Evolutionary conservation across 148 eudicot species (phyloP).

Genomic region (Tetragonia tetragonoides): DNA sequence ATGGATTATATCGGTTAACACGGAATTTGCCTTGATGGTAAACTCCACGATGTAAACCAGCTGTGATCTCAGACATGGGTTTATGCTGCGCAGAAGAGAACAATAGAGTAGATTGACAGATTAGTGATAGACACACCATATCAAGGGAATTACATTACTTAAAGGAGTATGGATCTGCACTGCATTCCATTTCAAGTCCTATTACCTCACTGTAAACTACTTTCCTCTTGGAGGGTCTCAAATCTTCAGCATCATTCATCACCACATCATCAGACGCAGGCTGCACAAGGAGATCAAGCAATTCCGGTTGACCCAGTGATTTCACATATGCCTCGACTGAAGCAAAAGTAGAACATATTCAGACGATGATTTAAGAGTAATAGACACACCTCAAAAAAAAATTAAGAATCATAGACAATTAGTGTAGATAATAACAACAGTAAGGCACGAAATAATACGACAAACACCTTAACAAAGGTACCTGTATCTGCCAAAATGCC

Average conservation of each 20-base stretch:
- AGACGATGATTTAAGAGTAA: neutral
- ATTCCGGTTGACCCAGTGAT: constrained; percentile 56
- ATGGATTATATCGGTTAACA: constrained; percentile 91
- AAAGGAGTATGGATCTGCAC: neutral
- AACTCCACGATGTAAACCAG: constrained; percentile 90
- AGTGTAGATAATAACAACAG: constrained; percentile 6
- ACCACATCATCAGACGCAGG: constrained; percentile 46
- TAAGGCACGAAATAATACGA: neutral
- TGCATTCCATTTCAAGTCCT: constrained; percentile 1
- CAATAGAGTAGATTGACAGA: neutral
- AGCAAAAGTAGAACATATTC: constrained; percentile 20
- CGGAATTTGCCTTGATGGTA: constrained; percentile 97
- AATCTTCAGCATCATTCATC: constrained; percentile 58
- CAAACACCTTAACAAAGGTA: constrained; percentile 11
- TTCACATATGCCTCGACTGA: constrained; percentile 74
- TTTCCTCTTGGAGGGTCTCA: constrained; percentile 67
- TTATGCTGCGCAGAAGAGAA: constrained; percentile 61
- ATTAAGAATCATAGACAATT: neutral
- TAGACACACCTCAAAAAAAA: neutral
- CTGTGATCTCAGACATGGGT: constrained; percentile 95
- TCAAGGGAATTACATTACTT: neutral
- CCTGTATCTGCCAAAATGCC: constrained; percentile 94
- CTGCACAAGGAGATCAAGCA: constrained; percentile 66
- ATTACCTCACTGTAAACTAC: constrained; percentile 60
- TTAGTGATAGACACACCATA: neutral